Conservation (phyloP, 306 rosid species). For the Begonia loranthoides region DNA sequence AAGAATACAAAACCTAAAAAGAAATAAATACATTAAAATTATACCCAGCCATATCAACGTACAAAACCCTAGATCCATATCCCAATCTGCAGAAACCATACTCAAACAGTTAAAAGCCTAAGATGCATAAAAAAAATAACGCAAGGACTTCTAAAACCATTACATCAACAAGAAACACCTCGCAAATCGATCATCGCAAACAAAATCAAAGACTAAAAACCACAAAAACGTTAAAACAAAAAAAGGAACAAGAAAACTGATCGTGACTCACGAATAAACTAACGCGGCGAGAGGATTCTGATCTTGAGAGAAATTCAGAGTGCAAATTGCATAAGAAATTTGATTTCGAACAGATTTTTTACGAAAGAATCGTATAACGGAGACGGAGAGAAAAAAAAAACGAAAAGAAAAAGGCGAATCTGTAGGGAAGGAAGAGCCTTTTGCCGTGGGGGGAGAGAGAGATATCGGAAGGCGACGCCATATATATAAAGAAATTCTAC, state of each 20-base stretch:
- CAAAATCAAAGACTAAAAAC: not conserved
- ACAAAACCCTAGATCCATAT: constrained; percentile 19
- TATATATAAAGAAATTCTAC: no score
- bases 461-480: no score
- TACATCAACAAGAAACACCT: no score
- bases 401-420: not conserved
- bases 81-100: constrained; percentile 1
- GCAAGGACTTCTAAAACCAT: constrained; percentile 4
- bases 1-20: not conserved
- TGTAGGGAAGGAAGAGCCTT: no score
- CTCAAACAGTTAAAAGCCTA: constrained; percentile 1
- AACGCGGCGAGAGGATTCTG: constrained; percentile 29
- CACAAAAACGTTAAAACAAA: not conserved
- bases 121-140: not conserved
- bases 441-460: no score
- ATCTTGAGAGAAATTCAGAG: constrained; percentile 8
- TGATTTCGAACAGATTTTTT: not conserved
- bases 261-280: constrained; percentile 21
- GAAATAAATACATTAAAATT: no score
- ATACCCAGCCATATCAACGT: not conserved
- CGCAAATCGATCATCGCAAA: no score
- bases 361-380: constrained; percentile 1
- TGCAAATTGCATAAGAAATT: constrained; percentile 4
- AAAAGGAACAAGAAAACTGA: not conserved
- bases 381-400: constrained; percentile 12